Evolutionary conservation across 1,284 basidiomycete genomes (phyloP), one percentile per base, ranked within the genome.

Genomic region (Ustilago bromivora): DNA sequence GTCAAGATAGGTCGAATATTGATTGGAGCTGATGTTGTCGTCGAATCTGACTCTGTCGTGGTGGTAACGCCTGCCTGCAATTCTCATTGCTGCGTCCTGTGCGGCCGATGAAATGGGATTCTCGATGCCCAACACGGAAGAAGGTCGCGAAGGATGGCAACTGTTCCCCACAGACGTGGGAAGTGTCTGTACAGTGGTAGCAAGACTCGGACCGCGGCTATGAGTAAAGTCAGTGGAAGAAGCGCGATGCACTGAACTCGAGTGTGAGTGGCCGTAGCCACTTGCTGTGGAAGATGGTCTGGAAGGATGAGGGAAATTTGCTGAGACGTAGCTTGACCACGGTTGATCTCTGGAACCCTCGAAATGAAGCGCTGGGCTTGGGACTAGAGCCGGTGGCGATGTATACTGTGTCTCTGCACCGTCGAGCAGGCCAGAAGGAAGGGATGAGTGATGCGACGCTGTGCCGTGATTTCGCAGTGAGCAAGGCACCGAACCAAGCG

Each of bases 351-450:
- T 61, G n/a, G 6, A 9, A 15, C 4, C 36, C 7, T 51, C 46
- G 8, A 64, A 43, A 31, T 54, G 57, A 5, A 73, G 54, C 1
- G 58, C 58, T 7, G 71, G 71, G 49, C 71, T 73, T 1, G 57
- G 57, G 9, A 34, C 23, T 3, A 59, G 32, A 7, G 19, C 36
- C 6, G 46, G 49, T 13, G 31, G 35, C 3, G 57, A 34, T 3
- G 17, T 36, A 12, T 36, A 28, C 7, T 28, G 28, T 15, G 11
- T 12, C 4, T 15, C 10, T 3, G 12, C 49, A 10, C 17, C 40
- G 7, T 12, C 17, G 1, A 32, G 28, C 8, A 36, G 28, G 11
- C 15, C 47, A 36, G 59, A 41, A 9, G 23, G 9, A 13, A 19
- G 15, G 19, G 59, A 13, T 13, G 38, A 28, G 15, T 13, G 17